phyloP scores from a whole-genome alignment of 768 basidiomycete species.

The Trametes gibbosa region DNA sequence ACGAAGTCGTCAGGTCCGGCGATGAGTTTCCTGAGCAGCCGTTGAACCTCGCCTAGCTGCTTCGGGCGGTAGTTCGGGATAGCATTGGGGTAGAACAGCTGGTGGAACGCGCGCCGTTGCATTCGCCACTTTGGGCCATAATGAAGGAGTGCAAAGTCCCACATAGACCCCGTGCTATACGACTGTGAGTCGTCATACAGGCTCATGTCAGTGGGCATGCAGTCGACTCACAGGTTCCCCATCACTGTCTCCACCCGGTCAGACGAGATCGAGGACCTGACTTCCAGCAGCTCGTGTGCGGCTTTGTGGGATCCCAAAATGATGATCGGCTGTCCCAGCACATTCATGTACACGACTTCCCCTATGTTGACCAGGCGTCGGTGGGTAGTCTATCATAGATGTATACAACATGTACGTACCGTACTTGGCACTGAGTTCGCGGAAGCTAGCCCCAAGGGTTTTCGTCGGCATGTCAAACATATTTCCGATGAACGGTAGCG shows the following conservation, averaged over 20 bases:
- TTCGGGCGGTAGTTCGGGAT: conserved; percentile 1
- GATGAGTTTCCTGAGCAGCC: background rate
- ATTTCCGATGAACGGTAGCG: conserved; percentile 4
- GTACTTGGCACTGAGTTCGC: conserved; percentile 4
- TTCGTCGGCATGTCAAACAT: conserved; percentile 4
- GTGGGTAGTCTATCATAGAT: background rate
- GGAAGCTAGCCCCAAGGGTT: background rate
- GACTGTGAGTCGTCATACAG: no score
- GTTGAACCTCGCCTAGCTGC: conserved; percentile 1
- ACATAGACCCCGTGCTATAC: background rate
- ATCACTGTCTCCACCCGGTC: conserved; percentile 1
- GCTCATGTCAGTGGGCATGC: background rate
- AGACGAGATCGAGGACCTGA: conserved; percentile 1
- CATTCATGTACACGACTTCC: conserved; percentile 11
- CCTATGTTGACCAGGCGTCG: background rate
- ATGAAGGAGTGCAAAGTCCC: background rate
- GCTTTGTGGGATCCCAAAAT: conserved; percentile 8
- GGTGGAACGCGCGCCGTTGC: conserved; percentile 18
- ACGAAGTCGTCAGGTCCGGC: conserved; percentile 1
- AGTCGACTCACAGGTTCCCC: background rate
- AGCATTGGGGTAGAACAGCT: conserved; percentile 11
- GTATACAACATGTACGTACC: background rate
- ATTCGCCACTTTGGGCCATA: conserved; percentile 14
- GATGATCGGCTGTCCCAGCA: conserved; percentile 8
- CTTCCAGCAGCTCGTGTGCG: conserved; percentile 1